Evolutionary conservation across 169 alveolate genomes (phyloP).

Genomic region (Plasmodium gaboni): DNA sequence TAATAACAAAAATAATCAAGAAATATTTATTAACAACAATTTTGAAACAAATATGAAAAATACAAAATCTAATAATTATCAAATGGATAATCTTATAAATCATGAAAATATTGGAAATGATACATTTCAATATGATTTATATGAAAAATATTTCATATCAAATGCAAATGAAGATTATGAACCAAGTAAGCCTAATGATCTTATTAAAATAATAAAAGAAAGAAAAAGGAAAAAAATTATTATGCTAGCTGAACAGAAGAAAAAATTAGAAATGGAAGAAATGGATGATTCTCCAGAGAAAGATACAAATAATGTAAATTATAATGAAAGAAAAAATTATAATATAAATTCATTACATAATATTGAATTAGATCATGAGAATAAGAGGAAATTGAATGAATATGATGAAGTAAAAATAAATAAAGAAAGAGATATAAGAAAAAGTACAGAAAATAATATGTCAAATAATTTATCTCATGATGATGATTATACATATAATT

Average conservation of each 20-base stretch:
- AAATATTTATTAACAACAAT: conserved; percentile 4
- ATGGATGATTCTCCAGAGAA: conserved; percentile 23
- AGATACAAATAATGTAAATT: conserved; percentile 6
- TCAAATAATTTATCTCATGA: neutral
- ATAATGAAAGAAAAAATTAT: conserved; percentile 21
- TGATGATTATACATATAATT: conserved; percentile 18
- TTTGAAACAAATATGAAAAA: conserved; percentile 18
- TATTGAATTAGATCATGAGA: neutral
- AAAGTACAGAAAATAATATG: conserved; percentile 5
- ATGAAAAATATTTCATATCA: conserved; percentile 69
- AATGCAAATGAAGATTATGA: conserved; percentile 76
- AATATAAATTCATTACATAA: neutral
- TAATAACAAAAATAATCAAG: neutral
- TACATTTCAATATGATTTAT: conserved; percentile 24
- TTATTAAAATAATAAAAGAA: conserved; percentile 76
- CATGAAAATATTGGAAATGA: neutral
- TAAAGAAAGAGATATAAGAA: neutral
- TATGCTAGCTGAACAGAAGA: conserved; percentile 67
- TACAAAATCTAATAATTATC: neutral
- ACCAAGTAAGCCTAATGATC: conserved; percentile 74
- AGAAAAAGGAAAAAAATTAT: conserved; percentile 71
- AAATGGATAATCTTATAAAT: conserved; percentile 5
- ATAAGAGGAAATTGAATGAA: neutral
- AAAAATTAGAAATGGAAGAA: conserved; percentile 52
- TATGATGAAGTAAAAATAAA: conserved; percentile 10